Evolutionary conservation across 768 basidiomycete species (phyloP).

Genomic region (Crassisporium funariophilum): DNA sequence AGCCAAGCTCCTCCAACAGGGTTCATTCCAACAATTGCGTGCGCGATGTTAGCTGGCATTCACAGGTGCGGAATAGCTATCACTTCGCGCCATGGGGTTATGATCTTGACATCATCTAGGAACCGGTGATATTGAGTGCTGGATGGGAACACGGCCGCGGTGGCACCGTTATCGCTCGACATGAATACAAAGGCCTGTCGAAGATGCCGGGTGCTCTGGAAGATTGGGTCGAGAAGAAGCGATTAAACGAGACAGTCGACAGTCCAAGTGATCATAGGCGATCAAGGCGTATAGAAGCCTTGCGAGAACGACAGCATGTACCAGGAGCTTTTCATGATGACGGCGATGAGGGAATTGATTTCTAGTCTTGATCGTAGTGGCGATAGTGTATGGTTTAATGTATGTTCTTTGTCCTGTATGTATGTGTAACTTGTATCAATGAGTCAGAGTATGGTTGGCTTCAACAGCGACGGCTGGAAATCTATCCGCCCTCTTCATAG

Average conservation of each 20-base stretch:
- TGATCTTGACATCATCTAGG: slow-evolving; percentile 38
- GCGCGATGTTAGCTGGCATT: slow-evolving; percentile 95
- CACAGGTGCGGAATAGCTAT: slow-evolving; percentile 49
- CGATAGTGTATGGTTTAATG: not conserved
- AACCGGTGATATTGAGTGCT: slow-evolving; percentile 90
- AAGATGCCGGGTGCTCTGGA: slow-evolving; percentile 70
- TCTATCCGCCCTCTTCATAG: too few relatives aligned
- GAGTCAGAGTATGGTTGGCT: too few relatives aligned
- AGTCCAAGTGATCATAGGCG: slow-evolving; percentile 21
- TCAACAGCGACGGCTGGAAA: too few relatives aligned
- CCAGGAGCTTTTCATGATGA: slow-evolving; percentile 19
- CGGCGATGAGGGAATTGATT: slow-evolving; percentile 17
- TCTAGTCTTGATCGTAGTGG: slow-evolving; percentile 6
- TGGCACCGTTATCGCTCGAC: slow-evolving; percentile 82
- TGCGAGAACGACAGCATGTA: slow-evolving; percentile 14
- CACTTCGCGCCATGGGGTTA: not conserved
- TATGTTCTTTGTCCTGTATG: slow-evolving; percentile 6
- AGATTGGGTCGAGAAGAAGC: slow-evolving; percentile 69
- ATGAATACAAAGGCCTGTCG: slow-evolving; percentile 93
- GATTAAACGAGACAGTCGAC: slow-evolving; percentile 20
- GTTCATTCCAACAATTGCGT: slow-evolving; percentile 56
- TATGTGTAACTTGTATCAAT: slow-evolving; percentile 11
- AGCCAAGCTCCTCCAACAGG: slow-evolving; percentile 37
- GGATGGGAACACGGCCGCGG: slow-evolving; percentile 75
- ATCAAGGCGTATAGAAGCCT: slow-evolving; percentile 22